Evolutionary conservation across 129 eudicot genomes (phyloP), one percentile per base, ranked within the genome.

Genomic region (Lonicera japonica): DNA sequence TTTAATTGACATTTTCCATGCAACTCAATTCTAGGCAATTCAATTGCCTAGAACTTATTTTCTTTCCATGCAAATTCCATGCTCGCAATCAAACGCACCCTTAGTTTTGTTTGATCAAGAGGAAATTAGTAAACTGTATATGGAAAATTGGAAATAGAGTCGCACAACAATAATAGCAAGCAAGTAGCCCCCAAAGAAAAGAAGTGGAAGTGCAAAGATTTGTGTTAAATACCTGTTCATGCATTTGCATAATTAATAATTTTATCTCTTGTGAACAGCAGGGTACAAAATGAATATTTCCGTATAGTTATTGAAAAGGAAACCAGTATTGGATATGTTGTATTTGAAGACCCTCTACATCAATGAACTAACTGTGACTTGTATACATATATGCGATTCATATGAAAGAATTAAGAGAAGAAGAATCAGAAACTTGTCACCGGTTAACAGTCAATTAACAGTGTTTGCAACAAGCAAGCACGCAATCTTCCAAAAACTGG

Each of bases 401-500:
- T n/a, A n/a, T 17, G 45, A 34, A 57, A 9, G 21, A 9, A 14
- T n/a, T 12, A 25, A 24, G 11, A 67, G 0, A 6, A 0, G 18
- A 60, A 65, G 43, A 36, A 61, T 36, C 2, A 38, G 3, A 3
- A 14, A 55, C 25, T 21, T 17, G 43, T 41, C 11, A 59, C 25
- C 17, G 18, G 43, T 52, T 15, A 59, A 52, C 66, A 50, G 24
- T 20, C 12, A 16, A 61, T 82, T 64, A 73, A 52, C 73, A 67
- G 18, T 25, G 41, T 77, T 75, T 77, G 83, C 89, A 81, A 47
- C 79, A 73, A 21, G 67, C 67, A 65, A 84, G 88, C 73, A 94
- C 89, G 60, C 83, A 94, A 62, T 94, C 96, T 63, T 85, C 87
- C 63, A 94, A 66, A 67, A 94, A 94, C 20, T 76, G 73, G 16